Evolutionary conservation across 352 stramenopile genomes (phyloP).

Genomic region (Phytophthora tentaculata): DNA sequence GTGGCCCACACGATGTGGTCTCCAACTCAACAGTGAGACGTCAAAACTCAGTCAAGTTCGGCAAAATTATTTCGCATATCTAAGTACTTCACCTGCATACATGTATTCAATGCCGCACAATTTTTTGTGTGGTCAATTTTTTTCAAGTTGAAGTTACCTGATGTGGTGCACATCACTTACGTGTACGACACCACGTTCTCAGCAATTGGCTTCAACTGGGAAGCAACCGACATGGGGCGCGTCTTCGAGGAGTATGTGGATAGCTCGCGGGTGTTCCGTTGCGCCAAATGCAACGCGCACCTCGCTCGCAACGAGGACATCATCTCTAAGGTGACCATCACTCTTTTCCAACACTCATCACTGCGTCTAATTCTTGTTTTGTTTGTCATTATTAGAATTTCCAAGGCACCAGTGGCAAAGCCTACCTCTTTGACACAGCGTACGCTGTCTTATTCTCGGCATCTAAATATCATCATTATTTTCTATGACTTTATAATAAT

Average conservation of each 20-base stretch:
- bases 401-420: conserved; percentile 84
- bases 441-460: conserved; percentile 27
- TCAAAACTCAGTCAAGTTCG: too few species aligned
- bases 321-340: conserved; percentile 90
- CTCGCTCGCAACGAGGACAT: conserved; percentile 93
- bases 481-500: conserved; percentile 6
- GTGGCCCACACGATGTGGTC: conserved; percentile 1
- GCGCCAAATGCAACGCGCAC: conserved; percentile 91
- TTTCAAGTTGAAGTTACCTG: background rate
- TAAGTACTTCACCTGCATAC: conserved; percentile 4
- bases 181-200: background rate
- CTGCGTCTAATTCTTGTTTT: background rate
- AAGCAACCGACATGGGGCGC: conserved; percentile 46
- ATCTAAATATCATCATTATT: background rate
- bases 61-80: conserved; percentile 2
- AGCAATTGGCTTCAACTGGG: conserved; percentile 11
- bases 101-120: too few species aligned
- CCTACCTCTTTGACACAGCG: conserved; percentile 93
- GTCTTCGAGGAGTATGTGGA: conserved; percentile 93
- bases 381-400: conserved; percentile 59
- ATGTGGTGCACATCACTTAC: background rate
- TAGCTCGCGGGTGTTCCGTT: conserved; percentile 90
- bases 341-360: background rate
- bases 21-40: background rate
- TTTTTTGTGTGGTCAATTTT: too few species aligned